These are phyloP conservation scores for Carex littledalei DNA, from an alignment of 176 grass and related monocot genomes.

Conservation along the genomic window DNA sequence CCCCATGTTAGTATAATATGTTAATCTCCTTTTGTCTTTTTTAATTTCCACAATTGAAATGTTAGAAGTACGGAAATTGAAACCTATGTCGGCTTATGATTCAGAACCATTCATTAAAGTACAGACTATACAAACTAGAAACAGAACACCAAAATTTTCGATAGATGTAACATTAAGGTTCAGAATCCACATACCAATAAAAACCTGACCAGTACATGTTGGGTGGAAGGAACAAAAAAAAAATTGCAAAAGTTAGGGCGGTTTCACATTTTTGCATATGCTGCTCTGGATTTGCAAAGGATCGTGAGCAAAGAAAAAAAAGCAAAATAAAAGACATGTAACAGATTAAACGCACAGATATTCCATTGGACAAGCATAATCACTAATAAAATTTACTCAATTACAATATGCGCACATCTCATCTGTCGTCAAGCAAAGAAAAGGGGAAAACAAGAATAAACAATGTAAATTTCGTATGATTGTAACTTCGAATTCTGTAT, in stretches of 20 bases:
- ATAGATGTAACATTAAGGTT: background rate
- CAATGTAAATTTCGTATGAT: background rate
- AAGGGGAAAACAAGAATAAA: background rate
- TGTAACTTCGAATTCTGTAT: background rate
- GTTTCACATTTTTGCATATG: background rate
- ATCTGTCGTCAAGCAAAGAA: background rate
- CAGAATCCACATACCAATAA: background rate
- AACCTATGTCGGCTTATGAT: background rate
- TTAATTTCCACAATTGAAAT: background rate
- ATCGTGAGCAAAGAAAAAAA: background rate
- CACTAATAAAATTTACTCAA: background rate
- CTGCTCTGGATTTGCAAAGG: background rate
- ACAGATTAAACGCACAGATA: slow-evolving; percentile 6
- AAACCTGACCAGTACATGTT: background rate
- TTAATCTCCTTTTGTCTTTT: background rate
- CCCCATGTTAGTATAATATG: background rate
- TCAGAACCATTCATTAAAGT: background rate
- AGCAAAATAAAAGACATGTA: background rate
- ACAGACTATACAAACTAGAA: background rate
- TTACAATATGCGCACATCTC: slow-evolving; percentile 14
- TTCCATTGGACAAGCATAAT: slow-evolving; percentile 7
- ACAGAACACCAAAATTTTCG: background rate
- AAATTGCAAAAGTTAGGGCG: background rate
- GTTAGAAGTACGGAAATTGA: background rate
- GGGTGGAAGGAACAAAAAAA: background rate